A percentile compares a stretch with the other conserved stretches of the same genome.
These are phyloP conservation scores for Podospora comata DNA, from an alignment of 495 filamentous ascomycete species.

Conservation along the genomic window DNA sequence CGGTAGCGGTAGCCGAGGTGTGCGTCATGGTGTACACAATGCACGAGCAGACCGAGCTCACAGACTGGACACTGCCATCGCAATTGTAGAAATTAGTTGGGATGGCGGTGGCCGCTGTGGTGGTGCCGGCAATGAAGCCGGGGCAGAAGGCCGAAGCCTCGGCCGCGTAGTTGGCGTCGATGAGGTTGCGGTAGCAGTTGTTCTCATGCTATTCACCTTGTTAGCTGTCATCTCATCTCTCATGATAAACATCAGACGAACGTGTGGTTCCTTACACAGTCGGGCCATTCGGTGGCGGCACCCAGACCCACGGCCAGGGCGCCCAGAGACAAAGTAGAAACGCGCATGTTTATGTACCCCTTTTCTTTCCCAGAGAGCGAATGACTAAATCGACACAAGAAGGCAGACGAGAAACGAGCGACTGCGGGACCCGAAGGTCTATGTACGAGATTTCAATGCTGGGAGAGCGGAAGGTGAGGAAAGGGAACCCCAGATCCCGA, in stretches of 20 bases:
- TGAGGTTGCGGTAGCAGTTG: slow-evolving; percentile 36
- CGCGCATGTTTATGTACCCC: slow-evolving; percentile 18
- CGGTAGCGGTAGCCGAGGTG: slow-evolving; percentile 11
- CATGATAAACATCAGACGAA: not conserved
- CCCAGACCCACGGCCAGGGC: slow-evolving; percentile 28
- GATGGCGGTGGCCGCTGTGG: slow-evolving; percentile 22
- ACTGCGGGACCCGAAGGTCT: slow-evolving; percentile 21
- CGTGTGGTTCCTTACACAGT: slow-evolving; percentile 30
- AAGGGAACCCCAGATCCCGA: not conserved
- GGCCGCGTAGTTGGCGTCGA: slow-evolving; percentile 23
- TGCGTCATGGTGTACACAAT: slow-evolving; percentile 32
- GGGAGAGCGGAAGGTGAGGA: slow-evolving; percentile 5
- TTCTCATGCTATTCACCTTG: slow-evolving; percentile 25
- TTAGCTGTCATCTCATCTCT: slow-evolving; percentile 4
- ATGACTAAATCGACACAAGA: slow-evolving; percentile 5
- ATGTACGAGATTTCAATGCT: slow-evolving; percentile 12
- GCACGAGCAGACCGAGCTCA: slow-evolving; percentile 41
- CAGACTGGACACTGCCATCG: slow-evolving; percentile 17
- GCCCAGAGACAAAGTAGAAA: slow-evolving; percentile 21
- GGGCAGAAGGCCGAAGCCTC: slow-evolving; percentile 29
- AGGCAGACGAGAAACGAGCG: slow-evolving; percentile 20
- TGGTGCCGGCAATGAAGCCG: slow-evolving; percentile 26
- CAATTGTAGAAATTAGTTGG: slow-evolving; percentile 33
- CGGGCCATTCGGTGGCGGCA: slow-evolving; percentile 30
- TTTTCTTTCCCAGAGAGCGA: slow-evolving; percentile 12